phyloP scores from a whole-genome alignment of 495 filamentous ascomycete species.

The Neurospora tetraspora region DNA sequence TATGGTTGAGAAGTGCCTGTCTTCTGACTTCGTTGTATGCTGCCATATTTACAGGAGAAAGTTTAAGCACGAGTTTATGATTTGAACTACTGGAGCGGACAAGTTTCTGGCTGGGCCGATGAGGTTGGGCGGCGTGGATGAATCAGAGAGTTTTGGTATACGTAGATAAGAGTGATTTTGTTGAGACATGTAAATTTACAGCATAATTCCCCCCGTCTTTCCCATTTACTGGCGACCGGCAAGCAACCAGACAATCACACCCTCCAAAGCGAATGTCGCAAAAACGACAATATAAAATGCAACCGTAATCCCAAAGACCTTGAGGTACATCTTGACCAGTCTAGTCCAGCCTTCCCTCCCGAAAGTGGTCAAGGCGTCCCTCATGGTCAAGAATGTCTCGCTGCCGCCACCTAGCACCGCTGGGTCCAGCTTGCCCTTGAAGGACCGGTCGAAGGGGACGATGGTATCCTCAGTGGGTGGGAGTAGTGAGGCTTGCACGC shows the following conservation, averaged over 20 bases:
- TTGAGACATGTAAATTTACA: not conserved
- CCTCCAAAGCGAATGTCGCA: constrained; percentile 27
- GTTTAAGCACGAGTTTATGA: not conserved
- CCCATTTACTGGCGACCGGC: not conserved
- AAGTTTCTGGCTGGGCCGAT: not conserved
- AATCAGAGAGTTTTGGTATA: not conserved
- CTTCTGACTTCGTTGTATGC: not conserved
- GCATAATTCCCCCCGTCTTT: not conserved
- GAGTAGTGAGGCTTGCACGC: constrained; percentile 42
- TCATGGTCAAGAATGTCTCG: constrained; percentile 43
- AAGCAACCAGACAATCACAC: not conserved
- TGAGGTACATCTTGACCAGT: constrained; percentile 56
- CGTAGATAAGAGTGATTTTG: not conserved
- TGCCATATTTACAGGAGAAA: not conserved
- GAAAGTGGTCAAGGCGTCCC: constrained; percentile 65
- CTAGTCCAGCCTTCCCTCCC: constrained; percentile 53
- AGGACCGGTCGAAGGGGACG: constrained; percentile 42
- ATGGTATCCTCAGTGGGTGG: constrained; percentile 38
- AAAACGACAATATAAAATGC: constrained; percentile 38
- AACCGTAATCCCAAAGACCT: constrained; percentile 39
- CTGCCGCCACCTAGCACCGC: constrained; percentile 60
- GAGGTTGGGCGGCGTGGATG: not conserved
- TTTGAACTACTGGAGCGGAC: not conserved
- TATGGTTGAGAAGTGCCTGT: not conserved
- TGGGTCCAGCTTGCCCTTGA: constrained; percentile 38